Base-by-base conservation (phyloP, 495 filamentous ascomycete genomes). In the Choiromyces venosus region DNA sequence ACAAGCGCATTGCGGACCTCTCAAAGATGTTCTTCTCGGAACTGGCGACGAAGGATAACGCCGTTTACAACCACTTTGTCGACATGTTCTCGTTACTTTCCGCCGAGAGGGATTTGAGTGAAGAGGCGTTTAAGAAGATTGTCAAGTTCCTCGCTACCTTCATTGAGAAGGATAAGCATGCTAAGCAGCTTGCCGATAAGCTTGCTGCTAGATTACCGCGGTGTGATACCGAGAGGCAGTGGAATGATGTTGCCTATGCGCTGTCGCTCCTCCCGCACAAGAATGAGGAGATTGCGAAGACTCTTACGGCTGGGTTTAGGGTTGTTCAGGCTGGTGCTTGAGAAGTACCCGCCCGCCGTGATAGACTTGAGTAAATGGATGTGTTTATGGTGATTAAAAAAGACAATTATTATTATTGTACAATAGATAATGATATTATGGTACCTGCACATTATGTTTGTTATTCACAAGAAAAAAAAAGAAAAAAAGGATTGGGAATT, bases 81-180 rank as follows among this genome's bases (percentile, higher is more conserved):
- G 96, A 99, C 79, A 99, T 99, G 92, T 99, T 99, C 83, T 93
- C 91, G 77, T 80, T 98, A 79, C 82, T 99, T 66, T 93, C 91
- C 65, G 91, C 93, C 0, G 94, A 96, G 76, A 86, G 86, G 65
- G 88, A 87, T 40, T 84, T 99, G 72, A 91, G 94, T 66, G 94
- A 97, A 82, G 91, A 93, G 71, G 87, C 90, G 14, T 87, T 99
- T 73, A 88, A 87, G 78, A 86, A 91, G 77, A 95, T 99, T 69
- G 85, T 98, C 64, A 93, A 93, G 81, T 99, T 99, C 83, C 82
- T 99, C 78, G 88, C 95, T 61, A 92, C 92, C 1, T 98, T 99
- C 80, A 91, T 99, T 71, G 96, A 99, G 81, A 99, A 98, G 93
- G 96, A 99, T 82, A 98, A 97, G 85, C 95, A 99, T 82, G 94